Base-by-base conservation (phyloP, 306 rosid species). In the Dalbergia cochinchinensis region DNA sequence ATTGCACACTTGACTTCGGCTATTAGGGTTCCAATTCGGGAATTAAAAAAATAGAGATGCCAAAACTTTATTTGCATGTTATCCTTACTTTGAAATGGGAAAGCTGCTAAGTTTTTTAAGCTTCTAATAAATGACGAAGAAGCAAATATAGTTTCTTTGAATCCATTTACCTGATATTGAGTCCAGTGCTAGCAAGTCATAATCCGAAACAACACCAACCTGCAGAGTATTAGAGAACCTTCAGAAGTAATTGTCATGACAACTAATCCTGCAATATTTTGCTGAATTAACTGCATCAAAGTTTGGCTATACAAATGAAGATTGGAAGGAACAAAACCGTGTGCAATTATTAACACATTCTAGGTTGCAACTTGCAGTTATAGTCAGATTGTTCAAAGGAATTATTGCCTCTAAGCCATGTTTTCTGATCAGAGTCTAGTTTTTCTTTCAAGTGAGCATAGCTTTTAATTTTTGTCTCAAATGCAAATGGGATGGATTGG, bases 161-260 rank as follows among this genome's bases (percentile, higher is more conserved):
- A 80, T 22, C 68, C 80, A 63, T 67, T 73, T 85, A 95, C 99
- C 99, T 78, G 92, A 90, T 81, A 95, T 89, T 55, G 98, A 88
- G 73, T 95, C 99, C 86, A 95, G 80, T 68, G 99, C 99, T 80
- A 92, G 87, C 85, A 95, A 86, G 85, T 95, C 99, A 44, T 91
- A 95, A 73, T 95, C 99, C 22, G 99, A 95, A 85, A 95, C 92
- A 78, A 95, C 92, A 65, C 99, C 99, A 71, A 95, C 98, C 99
- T 95, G 88, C 89, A 80, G 41, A 73, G 68, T 26, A 66, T 77
- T 41, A 64, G 74, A 78, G 60, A 83, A 84, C 69, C 34, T 60
- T 75, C 14, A 76, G 54, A 69, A 76, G 65, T 79, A 69, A 79
- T 65, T 70, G 73, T 64, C 53, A 78, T 26, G 59, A 74, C 65